These are phyloP conservation scores for Fagopyrum tataricum DNA, from an alignment of 148 eudicot genomes.

Conservation along the genomic window DNA sequence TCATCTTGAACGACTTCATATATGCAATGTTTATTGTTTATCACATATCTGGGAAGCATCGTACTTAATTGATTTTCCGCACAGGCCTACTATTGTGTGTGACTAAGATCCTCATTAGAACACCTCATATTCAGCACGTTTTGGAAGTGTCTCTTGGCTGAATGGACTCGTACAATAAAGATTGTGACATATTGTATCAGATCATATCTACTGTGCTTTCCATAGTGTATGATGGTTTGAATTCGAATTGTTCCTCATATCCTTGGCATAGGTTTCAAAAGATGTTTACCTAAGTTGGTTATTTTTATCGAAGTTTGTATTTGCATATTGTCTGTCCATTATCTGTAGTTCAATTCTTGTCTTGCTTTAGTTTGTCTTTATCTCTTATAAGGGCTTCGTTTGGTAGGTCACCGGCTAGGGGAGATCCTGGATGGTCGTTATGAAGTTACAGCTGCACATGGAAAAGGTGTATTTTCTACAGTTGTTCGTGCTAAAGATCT, in stretches of 20 bases:
- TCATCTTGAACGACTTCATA: background rate
- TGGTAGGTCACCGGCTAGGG: constrained; percentile 77
- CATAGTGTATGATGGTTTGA: background rate
- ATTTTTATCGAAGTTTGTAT: background rate
- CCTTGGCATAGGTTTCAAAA: background rate
- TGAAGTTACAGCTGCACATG: constrained; percentile 93
- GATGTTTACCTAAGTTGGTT: background rate
- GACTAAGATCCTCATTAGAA: too few relatives aligned
- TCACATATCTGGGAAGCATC: too few relatives aligned
- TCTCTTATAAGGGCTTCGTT: background rate
- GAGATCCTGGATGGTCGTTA: constrained; percentile 89
- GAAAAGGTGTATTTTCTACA: constrained; percentile 95
- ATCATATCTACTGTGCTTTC: background rate
- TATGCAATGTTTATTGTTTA: background rate
- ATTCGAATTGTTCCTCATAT: background rate
- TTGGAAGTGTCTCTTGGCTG: too few relatives aligned
- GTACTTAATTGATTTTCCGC: too few relatives aligned
- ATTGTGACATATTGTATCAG: background rate
- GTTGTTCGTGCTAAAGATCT: constrained; percentile 97
- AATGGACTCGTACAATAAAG: background rate
- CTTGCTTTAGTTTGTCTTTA: background rate
- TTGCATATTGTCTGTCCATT: background rate
- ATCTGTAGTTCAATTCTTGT: background rate
- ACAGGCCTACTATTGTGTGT: too few relatives aligned
- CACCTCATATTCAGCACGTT: too few relatives aligned